Percentiles rank a stretch among this genome's conserved stretches.
Evolutionary conservation across 306 rosid genomes (phyloP).

Genomic region (Corylus heterophylla): DNA sequence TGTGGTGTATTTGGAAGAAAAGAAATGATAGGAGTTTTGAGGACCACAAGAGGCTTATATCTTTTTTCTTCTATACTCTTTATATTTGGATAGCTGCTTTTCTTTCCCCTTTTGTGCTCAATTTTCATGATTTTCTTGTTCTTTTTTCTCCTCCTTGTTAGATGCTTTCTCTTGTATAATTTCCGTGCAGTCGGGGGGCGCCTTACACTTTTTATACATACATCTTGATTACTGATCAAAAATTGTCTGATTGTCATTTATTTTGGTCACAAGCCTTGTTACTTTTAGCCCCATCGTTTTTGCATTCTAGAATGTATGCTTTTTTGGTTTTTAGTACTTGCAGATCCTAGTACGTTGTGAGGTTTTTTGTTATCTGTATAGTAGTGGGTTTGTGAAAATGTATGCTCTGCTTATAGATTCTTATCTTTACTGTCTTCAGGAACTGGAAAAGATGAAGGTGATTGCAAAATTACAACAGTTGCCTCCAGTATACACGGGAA

Average conservation of each 20-base stretch:
- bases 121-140: too few relatives aligned
- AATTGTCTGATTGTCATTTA: not conserved
- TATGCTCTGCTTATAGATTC: not conserved
- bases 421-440: conserved; percentile 43
- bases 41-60: too few relatives aligned
- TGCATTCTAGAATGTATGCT: not conserved
- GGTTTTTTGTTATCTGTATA: not conserved
- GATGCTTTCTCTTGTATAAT: too few relatives aligned
- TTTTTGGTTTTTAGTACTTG: not conserved
- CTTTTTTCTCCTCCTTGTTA: too few relatives aligned
- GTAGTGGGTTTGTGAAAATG: not conserved
- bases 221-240: too few relatives aligned
- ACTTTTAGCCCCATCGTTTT: not conserved
- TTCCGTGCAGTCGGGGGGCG: too few relatives aligned
- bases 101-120: too few relatives aligned
- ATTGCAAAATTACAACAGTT: conserved; percentile 67
- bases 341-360: not conserved
- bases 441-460: conserved; percentile 92
- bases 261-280: not conserved
- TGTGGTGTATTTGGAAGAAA: too few relatives aligned
- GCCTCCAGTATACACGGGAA: conserved; percentile 89
- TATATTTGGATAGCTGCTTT: too few relatives aligned
- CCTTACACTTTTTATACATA: too few relatives aligned
- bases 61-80: too few relatives aligned
- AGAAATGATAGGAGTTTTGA: too few relatives aligned